A percentile compares a stretch with the other conserved stretches of the same genome.
Evolutionary conservation across 352 stramenopile genomes (phyloP).

Genomic region (Lagenidium sp.): DNA sequence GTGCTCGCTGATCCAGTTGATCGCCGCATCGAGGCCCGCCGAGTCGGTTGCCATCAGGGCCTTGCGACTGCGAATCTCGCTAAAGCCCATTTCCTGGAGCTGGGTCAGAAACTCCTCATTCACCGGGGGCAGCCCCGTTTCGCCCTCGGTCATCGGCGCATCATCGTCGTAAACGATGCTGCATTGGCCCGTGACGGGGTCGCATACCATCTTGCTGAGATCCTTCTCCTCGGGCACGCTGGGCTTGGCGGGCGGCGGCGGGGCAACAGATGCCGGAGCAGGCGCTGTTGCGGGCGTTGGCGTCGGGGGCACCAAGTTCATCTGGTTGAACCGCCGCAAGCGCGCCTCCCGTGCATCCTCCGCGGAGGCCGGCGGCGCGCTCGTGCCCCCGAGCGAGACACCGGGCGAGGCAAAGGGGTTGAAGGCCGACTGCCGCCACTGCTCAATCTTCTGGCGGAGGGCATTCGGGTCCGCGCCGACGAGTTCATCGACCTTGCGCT

Average conservation of each 20-base stretch:
- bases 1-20: slow-evolving; percentile 86
- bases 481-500: slow-evolving; percentile 84
- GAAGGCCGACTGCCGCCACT: slow-evolving; percentile 78
- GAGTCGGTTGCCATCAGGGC: slow-evolving; percentile 76
- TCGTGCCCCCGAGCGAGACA: slow-evolving; percentile 39
- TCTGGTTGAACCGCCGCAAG: slow-evolving; percentile 64
- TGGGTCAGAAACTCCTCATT: slow-evolving; percentile 61
- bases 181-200: slow-evolving; percentile 51
- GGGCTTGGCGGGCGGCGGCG: no score
- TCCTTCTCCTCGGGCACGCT: slow-evolving; percentile 19
- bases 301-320: slow-evolving; percentile 38
- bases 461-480: slow-evolving; percentile 78
- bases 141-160: slow-evolving; percentile 4
- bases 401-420: slow-evolving; percentile 79
- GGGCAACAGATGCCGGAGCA: slow-evolving; percentile 6
- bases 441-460: slow-evolving; percentile 82
- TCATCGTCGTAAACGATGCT: slow-evolving; percentile 15
- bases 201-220: slow-evolving; percentile 49
- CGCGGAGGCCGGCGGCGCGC: slow-evolving; percentile 19
- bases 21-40: slow-evolving; percentile 56
- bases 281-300: slow-evolving; percentile 7
- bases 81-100: slow-evolving; percentile 83
- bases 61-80: slow-evolving; percentile 71
- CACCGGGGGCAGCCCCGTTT: slow-evolving; percentile 34
- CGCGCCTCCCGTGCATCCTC: slow-evolving; percentile 68